Base-by-base conservation (phyloP, 2,329 filamentous ascomycete species). In the Drechmeria coniospora region DNA sequence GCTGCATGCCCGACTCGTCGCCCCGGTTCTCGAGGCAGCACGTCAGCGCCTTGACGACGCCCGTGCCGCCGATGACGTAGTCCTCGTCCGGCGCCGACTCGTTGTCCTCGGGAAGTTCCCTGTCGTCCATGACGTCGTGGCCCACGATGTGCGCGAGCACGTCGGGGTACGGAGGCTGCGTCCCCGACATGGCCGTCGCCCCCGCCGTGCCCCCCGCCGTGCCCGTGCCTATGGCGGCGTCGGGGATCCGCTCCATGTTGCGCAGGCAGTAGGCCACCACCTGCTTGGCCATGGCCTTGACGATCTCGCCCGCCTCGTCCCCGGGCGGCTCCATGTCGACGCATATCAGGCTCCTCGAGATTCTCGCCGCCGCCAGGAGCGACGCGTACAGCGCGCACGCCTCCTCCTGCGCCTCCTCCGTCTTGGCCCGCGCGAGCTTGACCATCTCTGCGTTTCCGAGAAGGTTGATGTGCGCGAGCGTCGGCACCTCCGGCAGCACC, bases 21-120 rank as follows among this genome's bases (percentile, higher is more conserved):
- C 52, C 50, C 33, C 80, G 73, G 46, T 92, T 92, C 41, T 83
- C 77, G 27, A 98, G 61, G 44, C 86, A 93, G 43, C 92, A 92
- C 29, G 82, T 76, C 25, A 98, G 62, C 4, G 90, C 90, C 55
- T 93, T 94, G 26, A 92, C 87, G 2, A 98, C 83, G 15, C 87
- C 90, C 1, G 84, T 93, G 11, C 87, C 87, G 13, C 87, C 86
- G 43, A 95, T 90, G 24, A 95, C 84, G 51, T 95, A 95, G 50
- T 94, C 83, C 32, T 92, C 79, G 38, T 93, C 83, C 0, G 84
- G 80, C 6, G 83, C 78, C 8, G 74, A 63, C 3, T 77, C 72
- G 23, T 72, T 63, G 14, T 76, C 68, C 25, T 77, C 73, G 14
- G 69, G 65, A 37, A 40, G 52, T 40, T 45, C 66, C 50, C 47